These are phyloP conservation scores for Ambrosia hybrid DNA, from an alignment of 140 eudicot species.

Conservation along the genomic window DNA sequence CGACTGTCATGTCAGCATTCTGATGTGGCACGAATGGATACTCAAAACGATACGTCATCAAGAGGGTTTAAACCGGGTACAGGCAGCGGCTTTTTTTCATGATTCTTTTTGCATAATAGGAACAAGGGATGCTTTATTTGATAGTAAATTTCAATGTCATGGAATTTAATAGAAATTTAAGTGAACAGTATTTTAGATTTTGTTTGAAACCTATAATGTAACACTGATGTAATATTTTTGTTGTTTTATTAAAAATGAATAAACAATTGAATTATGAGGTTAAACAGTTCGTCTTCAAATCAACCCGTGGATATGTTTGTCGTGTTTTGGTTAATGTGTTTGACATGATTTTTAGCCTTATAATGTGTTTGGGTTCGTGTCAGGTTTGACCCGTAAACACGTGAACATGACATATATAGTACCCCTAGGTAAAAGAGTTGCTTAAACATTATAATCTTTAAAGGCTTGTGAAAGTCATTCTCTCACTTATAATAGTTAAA, in stretches of 20 bases:
- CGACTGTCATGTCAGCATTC: slow-evolving; percentile 64
- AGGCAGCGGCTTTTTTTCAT: slow-evolving; percentile 11
- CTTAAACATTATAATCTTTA: too few species aligned
- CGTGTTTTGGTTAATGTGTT: too few species aligned
- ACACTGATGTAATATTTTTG: neutral
- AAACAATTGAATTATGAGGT: neutral
- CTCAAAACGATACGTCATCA: neutral
- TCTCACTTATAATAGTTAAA: too few species aligned
- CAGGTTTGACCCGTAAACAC: too few species aligned
- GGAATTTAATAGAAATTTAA: slow-evolving; percentile 2
- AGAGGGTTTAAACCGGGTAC: slow-evolving; percentile 1
- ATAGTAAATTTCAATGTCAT: slow-evolving; percentile 1
- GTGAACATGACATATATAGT: too few species aligned
- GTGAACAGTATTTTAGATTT: slow-evolving; percentile 1
- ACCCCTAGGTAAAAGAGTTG: too few species aligned
- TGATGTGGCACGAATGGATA: slow-evolving; percentile 30
- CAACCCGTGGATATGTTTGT: too few species aligned
- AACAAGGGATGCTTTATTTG: slow-evolving; percentile 1
- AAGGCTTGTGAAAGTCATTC: too few species aligned
- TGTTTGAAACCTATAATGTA: neutral
- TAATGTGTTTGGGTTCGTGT: too few species aligned
- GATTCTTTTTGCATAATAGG: slow-evolving; percentile 20
- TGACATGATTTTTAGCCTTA: too few species aligned
- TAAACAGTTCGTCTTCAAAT: too few species aligned
- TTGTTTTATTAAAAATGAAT: neutral